Evolutionary conservation across 202 grass and related monocot genomes (phyloP).

Genomic region (Schoenoplectus tabernaemontani): DNA sequence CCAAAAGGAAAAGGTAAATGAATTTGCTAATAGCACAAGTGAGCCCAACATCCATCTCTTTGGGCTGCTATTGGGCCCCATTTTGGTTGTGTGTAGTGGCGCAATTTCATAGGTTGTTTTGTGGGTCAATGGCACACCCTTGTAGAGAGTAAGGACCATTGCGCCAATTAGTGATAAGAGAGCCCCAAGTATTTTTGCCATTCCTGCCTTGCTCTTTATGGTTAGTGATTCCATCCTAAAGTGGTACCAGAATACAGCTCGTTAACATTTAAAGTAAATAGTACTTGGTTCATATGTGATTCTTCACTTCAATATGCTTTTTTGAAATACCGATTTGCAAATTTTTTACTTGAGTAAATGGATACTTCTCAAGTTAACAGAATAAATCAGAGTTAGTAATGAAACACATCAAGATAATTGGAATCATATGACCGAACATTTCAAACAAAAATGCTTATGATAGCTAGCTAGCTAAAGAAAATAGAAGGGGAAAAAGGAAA

Average conservation of each 20-base stretch:
- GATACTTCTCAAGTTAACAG: not conserved
- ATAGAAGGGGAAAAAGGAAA: not conserved
- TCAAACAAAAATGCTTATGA: not conserved
- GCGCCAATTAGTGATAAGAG: too few relatives aligned
- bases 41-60: slow-evolving; percentile 62
- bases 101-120: not conserved
- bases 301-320: not conserved
- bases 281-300: not conserved
- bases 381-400: not conserved
- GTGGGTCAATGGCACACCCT: slow-evolving; percentile 47
- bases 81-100: not conserved
- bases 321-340: not conserved
- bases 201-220: slow-evolving; percentile 55
- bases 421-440: not conserved
- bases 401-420: not conserved
- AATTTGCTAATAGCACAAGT: slow-evolving; percentile 40
- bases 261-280: not conserved
- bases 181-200: slow-evolving; percentile 40
- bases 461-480: not conserved
- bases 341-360: not conserved
- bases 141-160: slow-evolving; percentile 40
- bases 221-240: slow-evolving; percentile 68
- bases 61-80: not conserved
- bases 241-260: not conserved
- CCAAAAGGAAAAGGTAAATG: slow-evolving; percentile 43